Evolutionary conservation across 176 grass and related monocot genomes (phyloP), one percentile per base, ranked within the genome.

Genomic region (Secale cereale): DNA sequence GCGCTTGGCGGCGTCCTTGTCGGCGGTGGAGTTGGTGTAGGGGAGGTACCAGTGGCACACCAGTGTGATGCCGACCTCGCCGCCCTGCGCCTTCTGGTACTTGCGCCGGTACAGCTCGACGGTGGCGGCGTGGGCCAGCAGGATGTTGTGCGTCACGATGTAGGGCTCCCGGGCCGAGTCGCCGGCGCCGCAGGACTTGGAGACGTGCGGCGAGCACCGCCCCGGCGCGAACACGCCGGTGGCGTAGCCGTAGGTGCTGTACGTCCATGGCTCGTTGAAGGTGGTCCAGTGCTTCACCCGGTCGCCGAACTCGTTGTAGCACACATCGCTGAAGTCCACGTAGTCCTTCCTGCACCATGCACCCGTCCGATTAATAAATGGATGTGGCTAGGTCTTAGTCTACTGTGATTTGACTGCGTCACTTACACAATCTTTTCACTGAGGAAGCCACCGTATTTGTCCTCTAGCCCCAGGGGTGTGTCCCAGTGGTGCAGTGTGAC

Each of bases 401-500:
- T 15, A 14, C 23, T 41, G 33, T 15, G 22, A 15, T 41, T 43
- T 81, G 4, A 7, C 40, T 54, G 36, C 4, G 29, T 20, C 13
- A 78, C 89, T 32, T 59, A 97, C 94, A 82, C 82, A 28, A 97
- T 90, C 3, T 64, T 79, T 45, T 94, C 45, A 30, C 90, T 92
- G 20, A 97, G 83, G 88, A 92, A 94, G 46, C 94, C 90, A n/a
- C 80, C 50, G 30, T 97, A 94, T 81, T 92, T 71, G 52, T 77
- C 85, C 76, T 97, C 94, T 52, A 97, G 78, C 28, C 62, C 86
- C 85, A 86, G 84, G 48, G 94, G 94, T 1, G 81, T 67, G 65
- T 97, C 94, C 94, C 94, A 97, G 29, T 94, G 94, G 61, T 94
- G 94, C 3, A 97, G 59, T 5, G 94, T 97, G 3, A 89, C 90